phyloP scores from a whole-genome alignment of 345 rosid genomes.

The Aurinia saxatilis region DNA sequence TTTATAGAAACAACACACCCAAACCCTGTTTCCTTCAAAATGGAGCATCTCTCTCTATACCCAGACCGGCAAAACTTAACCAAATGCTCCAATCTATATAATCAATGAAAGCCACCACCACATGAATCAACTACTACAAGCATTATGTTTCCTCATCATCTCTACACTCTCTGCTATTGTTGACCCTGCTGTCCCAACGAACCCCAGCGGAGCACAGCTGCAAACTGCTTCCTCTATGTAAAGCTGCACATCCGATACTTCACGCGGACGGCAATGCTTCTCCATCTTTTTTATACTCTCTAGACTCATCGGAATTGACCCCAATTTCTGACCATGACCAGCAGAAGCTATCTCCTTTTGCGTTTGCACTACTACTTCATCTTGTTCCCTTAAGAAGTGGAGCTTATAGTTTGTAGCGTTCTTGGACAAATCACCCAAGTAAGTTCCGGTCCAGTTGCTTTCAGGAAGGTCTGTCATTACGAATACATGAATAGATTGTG shows the following conservation, averaged over 20 bases:
- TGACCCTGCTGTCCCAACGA: constrained; percentile 85
- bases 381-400: constrained; percentile 48
- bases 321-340: constrained; percentile 43
- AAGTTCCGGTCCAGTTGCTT: constrained; percentile 74
- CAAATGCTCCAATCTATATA: background rate
- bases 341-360: constrained; percentile 39
- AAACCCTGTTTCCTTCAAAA: no score
- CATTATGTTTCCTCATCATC: constrained; percentile 56
- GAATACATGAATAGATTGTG: constrained; percentile 43
- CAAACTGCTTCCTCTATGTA: constrained; percentile 78
- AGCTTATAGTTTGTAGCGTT: constrained; percentile 49
- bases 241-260: constrained; percentile 49
- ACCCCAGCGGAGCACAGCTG: constrained; percentile 95
- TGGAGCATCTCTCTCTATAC: background rate
- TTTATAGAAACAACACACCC: no score
- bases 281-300: constrained; percentile 25
- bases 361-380: constrained; percentile 44
- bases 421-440: constrained; percentile 60
- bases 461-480: constrained; percentile 92
- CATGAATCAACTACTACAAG: constrained; percentile 29
- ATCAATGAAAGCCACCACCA: background rate
- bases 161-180: constrained; percentile 82
- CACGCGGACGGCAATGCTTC: constrained; percentile 37
- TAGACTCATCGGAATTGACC: constrained; percentile 30
- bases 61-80: background rate